A percentile compares a stretch with the other conserved stretches of the same genome.
Conservation (phyloP, 129 eudicot genomes). For the Daucus carota region DNA sequence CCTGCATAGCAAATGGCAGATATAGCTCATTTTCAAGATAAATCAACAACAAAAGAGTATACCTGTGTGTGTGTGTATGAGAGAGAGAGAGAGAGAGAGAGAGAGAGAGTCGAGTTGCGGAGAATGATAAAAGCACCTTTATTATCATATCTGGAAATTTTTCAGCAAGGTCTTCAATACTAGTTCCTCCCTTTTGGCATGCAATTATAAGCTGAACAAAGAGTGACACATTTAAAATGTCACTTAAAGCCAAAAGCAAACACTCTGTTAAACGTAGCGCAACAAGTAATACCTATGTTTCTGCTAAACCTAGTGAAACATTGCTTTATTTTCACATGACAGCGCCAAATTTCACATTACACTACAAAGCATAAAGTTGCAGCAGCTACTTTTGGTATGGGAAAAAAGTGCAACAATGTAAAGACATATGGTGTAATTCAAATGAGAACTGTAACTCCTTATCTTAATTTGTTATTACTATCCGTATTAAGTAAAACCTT, state of each 20-base stretch:
- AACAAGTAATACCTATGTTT: neutral
- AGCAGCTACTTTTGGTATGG: neutral
- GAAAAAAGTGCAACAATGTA: neutral
- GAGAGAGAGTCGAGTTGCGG: neutral
- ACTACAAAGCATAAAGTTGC: neutral
- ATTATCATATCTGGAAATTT: conserved; percentile 89
- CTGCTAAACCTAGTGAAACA: neutral
- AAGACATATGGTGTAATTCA: too few species aligned
- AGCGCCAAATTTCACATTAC: neutral
- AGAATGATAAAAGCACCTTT: conserved; percentile 36
- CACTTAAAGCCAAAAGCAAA: too few species aligned
- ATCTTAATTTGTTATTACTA: neutral
- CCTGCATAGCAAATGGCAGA: conserved; percentile 33
- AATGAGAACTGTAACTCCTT: too few species aligned
- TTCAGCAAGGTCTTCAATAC: conserved; percentile 99
- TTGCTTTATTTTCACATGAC: neutral
- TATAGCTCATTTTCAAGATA: neutral
- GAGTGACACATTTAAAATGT: too few species aligned
- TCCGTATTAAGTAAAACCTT: neutral
- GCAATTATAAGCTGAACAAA: conserved; percentile 75
- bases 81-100: neutral
- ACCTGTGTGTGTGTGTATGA: too few species aligned
- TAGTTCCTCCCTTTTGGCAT: conserved; percentile 91
- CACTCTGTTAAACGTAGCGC: too few species aligned
- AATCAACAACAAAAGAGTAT: neutral